Base-by-base conservation (phyloP, 225 moss, liverwort and hornwort species). In the Sphagnum contortum region DNA sequence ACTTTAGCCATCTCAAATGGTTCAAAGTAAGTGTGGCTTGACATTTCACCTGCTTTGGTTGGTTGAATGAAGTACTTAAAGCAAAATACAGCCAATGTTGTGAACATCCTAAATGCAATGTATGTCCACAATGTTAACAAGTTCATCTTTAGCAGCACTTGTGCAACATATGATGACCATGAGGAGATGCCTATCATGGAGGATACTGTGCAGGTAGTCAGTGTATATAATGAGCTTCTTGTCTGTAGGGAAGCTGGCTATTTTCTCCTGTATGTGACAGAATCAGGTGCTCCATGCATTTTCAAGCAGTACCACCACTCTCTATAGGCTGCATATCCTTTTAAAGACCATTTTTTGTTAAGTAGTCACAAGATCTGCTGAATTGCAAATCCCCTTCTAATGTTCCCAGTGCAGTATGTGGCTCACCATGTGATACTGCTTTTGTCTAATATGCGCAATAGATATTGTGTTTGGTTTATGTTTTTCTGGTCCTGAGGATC, bases 121-220 rank as follows among this genome's bases (percentile, higher is more conserved):
- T 59, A 66, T 49, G 72, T 72, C 11, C 72, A 72, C 61, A 72
- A 66, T 55, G 72, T 72, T 2, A 12, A 4, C 44, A 60, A 67
- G 50, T 72, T 72, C 50, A 66, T 72, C 55, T 72, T 65, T 60
- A 72, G 72, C 72, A 72, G 72, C 72, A 66, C 66, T n/a, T 67
- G 66, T 67, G 72, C 66, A 50, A 67, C 67, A 45, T 72, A 72
- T 52, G 72, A 66, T 53, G 66, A 72, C 29, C 66, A 55, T 2
- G 57, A 66, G 49, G 57, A 66, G 46, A n/a, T 67, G 52, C 72
- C 72, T 29, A 57, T 72, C 51, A 72, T 48, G n/a, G 66, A 72
- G 59, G 66, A 66, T 8, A 67, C 72, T 59, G 59, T 51, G 48
- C 72, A 72, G 72, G 72, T 72, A 29, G n/a, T n/a, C n/a, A 9